A percentile compares a stretch with the other conserved stretches of the same genome.
phyloP scores from a whole-genome alignment of 176 grass and related monocot species.

The maize (Zea mays) region Zm-B73-REFERENCE-NAM-5.0 NC_050102.1:181365501-181366000 shows the following conservation, averaged over 20 bases:
- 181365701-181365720: conserved; percentile 85
- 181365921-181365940: conserved; percentile 74
- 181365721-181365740: conserved; percentile 84
- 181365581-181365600: conserved; percentile 65
- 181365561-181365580: conserved; percentile 76
- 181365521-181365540: conserved; percentile 74
- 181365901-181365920: conserved; percentile 62
- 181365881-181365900: conserved; percentile 65
- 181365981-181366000: conserved; percentile 69
- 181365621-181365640: conserved; percentile 6
- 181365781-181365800: conserved; percentile 2
- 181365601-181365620: conserved; percentile 3
- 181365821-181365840: conserved; percentile 69
- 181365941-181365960: conserved; percentile 56
- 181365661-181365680: conserved; percentile 34
- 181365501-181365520: conserved; percentile 33
- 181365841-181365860: conserved; percentile 68
- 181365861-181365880: conserved; percentile 61
- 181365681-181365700: conserved; percentile 68
- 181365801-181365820: conserved; percentile 52
- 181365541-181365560: conserved; percentile 84
- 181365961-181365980: conserved; percentile 67
- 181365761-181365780: conserved; percentile 19
- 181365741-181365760: conserved; percentile 7
- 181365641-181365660: neutral